A percentile compares a stretch with the other conserved stretches of the same genome.
These are phyloP conservation scores for Penicillium cataractarum DNA, from an alignment of 495 filamentous ascomycete species.

Conservation along the genomic window DNA sequence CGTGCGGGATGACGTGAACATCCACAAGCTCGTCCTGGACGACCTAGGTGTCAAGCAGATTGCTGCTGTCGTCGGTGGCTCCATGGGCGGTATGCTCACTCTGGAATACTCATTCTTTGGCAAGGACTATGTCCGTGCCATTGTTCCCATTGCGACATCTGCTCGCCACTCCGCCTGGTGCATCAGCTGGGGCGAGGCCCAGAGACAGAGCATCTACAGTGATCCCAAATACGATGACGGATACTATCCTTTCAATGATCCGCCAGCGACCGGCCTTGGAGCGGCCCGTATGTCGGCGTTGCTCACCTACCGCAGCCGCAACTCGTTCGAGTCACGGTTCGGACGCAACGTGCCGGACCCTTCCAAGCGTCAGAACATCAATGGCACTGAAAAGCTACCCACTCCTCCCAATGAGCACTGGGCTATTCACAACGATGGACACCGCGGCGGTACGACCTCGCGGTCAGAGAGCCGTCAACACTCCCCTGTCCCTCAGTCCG, in stretches of 20 bases:
- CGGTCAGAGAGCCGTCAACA: slow-evolving; percentile 41
- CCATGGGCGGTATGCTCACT: slow-evolving; percentile 97
- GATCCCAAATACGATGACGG: slow-evolving; percentile 98
- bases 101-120: slow-evolving; percentile 97
- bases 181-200: slow-evolving; percentile 98
- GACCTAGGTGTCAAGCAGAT: slow-evolving; percentile 85
- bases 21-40: slow-evolving; percentile 90
- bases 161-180: slow-evolving; percentile 97
- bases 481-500: slow-evolving; percentile 33
- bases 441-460: slow-evolving; percentile 58
- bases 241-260: slow-evolving; percentile 84
- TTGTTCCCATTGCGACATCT: slow-evolving; percentile 94
- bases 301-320: slow-evolving; percentile 91
- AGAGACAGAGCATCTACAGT: slow-evolving; percentile 96
- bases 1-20: slow-evolving; percentile 89
- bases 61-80: slow-evolving; percentile 91
- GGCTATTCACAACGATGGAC: slow-evolving; percentile 95
- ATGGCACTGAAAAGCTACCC: slow-evolving; percentile 61
- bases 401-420: slow-evolving; percentile 83
- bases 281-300: slow-evolving; percentile 97
- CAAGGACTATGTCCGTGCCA: slow-evolving; percentile 85
- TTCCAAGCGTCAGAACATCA: slow-evolving; percentile 76
- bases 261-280: slow-evolving; percentile 82
- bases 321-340: slow-evolving; percentile 95
- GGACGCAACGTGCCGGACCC: slow-evolving; percentile 90